Base-by-base conservation (phyloP, 805 yeast genomes). In the Spencermartinsiella europaea region DNA sequence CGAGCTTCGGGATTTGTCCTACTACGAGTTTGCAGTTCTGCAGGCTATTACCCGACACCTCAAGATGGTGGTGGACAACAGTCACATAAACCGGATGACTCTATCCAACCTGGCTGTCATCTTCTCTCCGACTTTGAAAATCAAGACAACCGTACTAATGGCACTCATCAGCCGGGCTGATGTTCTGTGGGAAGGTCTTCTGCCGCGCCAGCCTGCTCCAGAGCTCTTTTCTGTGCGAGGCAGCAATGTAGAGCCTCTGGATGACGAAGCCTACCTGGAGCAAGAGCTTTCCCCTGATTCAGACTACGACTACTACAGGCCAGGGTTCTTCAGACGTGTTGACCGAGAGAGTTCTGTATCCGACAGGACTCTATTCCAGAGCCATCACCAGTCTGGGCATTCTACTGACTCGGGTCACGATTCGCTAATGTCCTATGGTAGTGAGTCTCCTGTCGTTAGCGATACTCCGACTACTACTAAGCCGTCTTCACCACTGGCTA, bases 71-170 rank as follows among this genome's bases (percentile, higher is more conserved):
- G 53, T 55, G 20, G 42, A 31, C 3, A 21, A 49, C 12, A 22
- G 47, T 19, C 36, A 46, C 25, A 34, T 16, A 15, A 63, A 63
- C 48, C 47, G 56, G 12, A 63, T 63, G 67, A 38, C 65, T 14
- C 43, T 56, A 8, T 48, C 54, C 14, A 63, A 60, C 43, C 44
- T 63, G 42, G 56, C 64, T 12, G 47, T 61, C 28, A 55, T 62
- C 10, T 49, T 63, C 10, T 57, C 63, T 25, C 67, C 67, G 2
- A 60, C 67, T 4, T 46, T 63, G 47, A 48, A 60, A 14, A 53
- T 64, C 31, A 40, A 48, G 44, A 42, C 47, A 34, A 36, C 48
- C 37, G 41, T 62, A 44, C 48, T 57, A 44, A 15, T 52, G 54
- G 58, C 46, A 2, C 46, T 63, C 36, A 52, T 63, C 22, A 47